phyloP scores from a whole-genome alignment of 31 red algal species.

The Asparagopsis taxiformis region DNA sequence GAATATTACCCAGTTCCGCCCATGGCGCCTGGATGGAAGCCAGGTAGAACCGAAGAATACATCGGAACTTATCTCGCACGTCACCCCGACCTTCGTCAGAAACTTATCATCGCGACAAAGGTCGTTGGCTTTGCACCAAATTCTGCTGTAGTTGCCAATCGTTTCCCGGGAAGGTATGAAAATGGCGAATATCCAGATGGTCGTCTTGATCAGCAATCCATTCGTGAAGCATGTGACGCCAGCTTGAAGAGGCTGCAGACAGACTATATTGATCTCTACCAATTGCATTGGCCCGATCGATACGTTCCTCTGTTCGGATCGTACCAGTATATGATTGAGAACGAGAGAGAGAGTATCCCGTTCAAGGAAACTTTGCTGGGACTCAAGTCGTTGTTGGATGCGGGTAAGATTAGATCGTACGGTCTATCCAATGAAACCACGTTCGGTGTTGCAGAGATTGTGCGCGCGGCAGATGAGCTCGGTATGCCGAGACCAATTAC shows the following conservation, averaged over 20 bases:
- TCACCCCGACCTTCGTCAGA: no score
- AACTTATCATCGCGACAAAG: slow-evolving; percentile 70
- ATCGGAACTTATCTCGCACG: no score
- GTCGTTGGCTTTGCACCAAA: slow-evolving; percentile 5
- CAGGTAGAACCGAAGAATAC: no score
- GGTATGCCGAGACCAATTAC: slow-evolving; percentile 40
- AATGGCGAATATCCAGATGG: no score
- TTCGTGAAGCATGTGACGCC: slow-evolving; percentile 44
- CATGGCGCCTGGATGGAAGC: no score
- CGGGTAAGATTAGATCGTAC: slow-evolving; percentile 39
- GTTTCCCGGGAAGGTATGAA: slow-evolving; percentile 1
- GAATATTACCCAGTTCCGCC: no score
- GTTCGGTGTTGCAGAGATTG: slow-evolving; percentile 23
- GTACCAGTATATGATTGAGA: slow-evolving; percentile 12
- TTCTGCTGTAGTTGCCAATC: not conserved
- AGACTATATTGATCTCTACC: no score
- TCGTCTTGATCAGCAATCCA: slow-evolving; percentile 28
- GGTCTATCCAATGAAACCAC: slow-evolving; percentile 68
- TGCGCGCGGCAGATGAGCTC: slow-evolving; percentile 3
- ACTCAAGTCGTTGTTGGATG: slow-evolving; percentile 13
- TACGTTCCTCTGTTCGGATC: no score
- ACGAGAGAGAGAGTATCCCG: slow-evolving; percentile 12
- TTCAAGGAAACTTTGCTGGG: slow-evolving; percentile 23
- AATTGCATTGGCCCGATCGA: no score
- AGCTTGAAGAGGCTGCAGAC: slow-evolving; percentile 27